Conservation (phyloP, 2,329 filamentous ascomycete genomes). For the Atkinsonella texensis region DNA sequence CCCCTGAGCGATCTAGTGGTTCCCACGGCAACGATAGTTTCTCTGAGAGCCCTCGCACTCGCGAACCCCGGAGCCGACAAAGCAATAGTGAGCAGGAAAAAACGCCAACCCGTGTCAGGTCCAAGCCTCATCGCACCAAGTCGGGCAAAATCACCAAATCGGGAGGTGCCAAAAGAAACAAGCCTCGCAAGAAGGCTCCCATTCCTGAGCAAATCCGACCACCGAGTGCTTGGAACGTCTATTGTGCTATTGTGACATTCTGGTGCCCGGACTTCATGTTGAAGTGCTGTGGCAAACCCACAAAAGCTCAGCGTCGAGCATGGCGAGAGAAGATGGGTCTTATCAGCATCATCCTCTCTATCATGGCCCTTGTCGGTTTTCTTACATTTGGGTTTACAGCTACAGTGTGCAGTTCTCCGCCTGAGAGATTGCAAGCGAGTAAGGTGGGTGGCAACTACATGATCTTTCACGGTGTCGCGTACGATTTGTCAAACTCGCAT, state of each 20-base stretch:
- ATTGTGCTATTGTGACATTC: constrained; percentile 88
- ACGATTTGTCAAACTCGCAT: constrained; percentile 63
- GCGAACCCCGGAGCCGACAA: constrained; percentile 22
- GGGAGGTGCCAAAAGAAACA: constrained; percentile 29
- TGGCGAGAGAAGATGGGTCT: constrained; percentile 98
- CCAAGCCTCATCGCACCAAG: constrained; percentile 30
- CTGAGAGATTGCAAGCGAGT: constrained; percentile 67
- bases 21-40: constrained; percentile 33
- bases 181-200: constrained; percentile 35
- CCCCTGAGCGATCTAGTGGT: constrained; percentile 39
- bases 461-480: constrained; percentile 92
- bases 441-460: constrained; percentile 73
- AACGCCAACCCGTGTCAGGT: constrained; percentile 14
- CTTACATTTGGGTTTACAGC: constrained; percentile 93
- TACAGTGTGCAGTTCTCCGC: constrained; percentile 66
- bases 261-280: constrained; percentile 84
- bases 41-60: constrained; percentile 32
- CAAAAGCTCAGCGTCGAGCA: constrained; percentile 77
- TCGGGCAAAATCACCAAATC: constrained; percentile 47
- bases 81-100: constrained; percentile 22
- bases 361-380: constrained; percentile 85
- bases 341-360: constrained; percentile 80
- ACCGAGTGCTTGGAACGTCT: constrained; percentile 87
- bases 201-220: constrained; percentile 57
- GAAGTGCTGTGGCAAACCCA: constrained; percentile 71